Conservation (phyloP, 2,329 filamentous ascomycete genomes). For the Exserohilum rostratum region DNA sequence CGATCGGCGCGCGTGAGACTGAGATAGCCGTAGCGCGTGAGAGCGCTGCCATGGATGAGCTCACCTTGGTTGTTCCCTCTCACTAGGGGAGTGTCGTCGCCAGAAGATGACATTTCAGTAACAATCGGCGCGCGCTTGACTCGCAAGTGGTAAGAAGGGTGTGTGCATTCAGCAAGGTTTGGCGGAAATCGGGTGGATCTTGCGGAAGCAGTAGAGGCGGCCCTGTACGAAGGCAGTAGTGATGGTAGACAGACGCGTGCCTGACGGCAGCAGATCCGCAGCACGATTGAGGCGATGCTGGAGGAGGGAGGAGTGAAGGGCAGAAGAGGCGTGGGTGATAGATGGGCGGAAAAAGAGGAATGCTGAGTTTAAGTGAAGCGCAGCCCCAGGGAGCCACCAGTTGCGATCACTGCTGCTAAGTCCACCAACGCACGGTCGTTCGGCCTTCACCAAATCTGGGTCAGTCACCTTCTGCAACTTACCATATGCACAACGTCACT, state of each 20-base stretch:
- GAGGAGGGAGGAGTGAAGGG: slow-evolving; percentile 28
- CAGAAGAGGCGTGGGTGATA: slow-evolving; percentile 12
- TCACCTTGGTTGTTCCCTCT: slow-evolving; percentile 64
- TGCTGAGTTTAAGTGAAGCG: slow-evolving; percentile 40
- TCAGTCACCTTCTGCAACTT: slow-evolving; percentile 31
- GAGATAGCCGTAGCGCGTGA: slow-evolving; percentile 25
- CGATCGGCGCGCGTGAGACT: slow-evolving; percentile 31
- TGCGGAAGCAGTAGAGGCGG: slow-evolving; percentile 31
- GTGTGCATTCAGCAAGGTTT: slow-evolving; percentile 40
- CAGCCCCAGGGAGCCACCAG: slow-evolving; percentile 28
- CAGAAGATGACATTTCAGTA: slow-evolving; percentile 67
- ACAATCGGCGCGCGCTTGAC: slow-evolving; percentile 27
- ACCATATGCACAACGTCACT: slow-evolving; percentile 16
- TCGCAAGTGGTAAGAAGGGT: slow-evolving; percentile 28
- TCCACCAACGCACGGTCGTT: slow-evolving; percentile 29
- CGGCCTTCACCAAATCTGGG: slow-evolving; percentile 32
- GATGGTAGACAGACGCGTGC: slow-evolving; percentile 21
- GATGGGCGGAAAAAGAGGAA: slow-evolving; percentile 36
- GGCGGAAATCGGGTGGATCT: slow-evolving; percentile 32
- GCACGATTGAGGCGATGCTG: slow-evolving; percentile 16
- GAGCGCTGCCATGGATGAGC: slow-evolving; percentile 39
- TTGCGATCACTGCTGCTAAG: slow-evolving; percentile 26
- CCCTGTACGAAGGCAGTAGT: slow-evolving; percentile 23
- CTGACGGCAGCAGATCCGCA: slow-evolving; percentile 22
- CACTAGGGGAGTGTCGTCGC: slow-evolving; percentile 82